Percentiles rank a stretch among this genome's conserved stretches.
These are phyloP conservation scores for Ulmus americana DNA, from an alignment of 331 rosid genomes.

Conservation along the genomic window DNA sequence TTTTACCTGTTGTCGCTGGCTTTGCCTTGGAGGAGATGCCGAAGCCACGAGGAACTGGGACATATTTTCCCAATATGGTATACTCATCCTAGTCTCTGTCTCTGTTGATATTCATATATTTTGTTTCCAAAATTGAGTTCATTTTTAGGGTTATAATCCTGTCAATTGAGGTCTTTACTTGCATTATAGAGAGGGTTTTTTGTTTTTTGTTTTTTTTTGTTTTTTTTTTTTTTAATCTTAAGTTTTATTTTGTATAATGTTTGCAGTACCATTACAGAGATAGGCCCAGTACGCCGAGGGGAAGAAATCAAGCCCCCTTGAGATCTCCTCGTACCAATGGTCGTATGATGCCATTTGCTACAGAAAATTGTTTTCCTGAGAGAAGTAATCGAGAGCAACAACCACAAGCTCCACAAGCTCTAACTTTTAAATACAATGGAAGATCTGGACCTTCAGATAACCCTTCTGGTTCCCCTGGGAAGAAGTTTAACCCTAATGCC, in stretches of 20 bases:
- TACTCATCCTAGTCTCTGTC: constrained; percentile 21
- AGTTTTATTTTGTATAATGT: constrained; percentile 11
- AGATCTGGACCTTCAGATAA: constrained; percentile 18
- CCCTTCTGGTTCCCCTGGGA: constrained; percentile 25
- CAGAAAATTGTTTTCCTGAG: constrained; percentile 31
- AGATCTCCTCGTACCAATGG: constrained; percentile 42
- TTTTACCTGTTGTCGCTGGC: constrained; percentile 26
- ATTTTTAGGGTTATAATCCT: neutral
- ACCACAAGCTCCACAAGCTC: constrained; percentile 26
- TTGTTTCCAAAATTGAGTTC: constrained; percentile 6
- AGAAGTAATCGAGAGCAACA: constrained; percentile 24
- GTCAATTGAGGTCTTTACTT: neutral
- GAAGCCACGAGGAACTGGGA: constrained; percentile 45
- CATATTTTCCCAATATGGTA: constrained; percentile 47
- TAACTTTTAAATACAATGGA: constrained; percentile 14
- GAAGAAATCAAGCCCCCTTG: constrained; percentile 31
- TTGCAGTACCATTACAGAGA: constrained; percentile 44
- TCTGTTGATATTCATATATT: constrained; percentile 1
- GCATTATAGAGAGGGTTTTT: constrained; percentile 14
- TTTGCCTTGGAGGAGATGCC: constrained; percentile 36
- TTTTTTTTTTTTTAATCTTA: too few relatives aligned
- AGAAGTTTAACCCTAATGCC: constrained; percentile 17
- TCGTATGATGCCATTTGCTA: constrained; percentile 16
- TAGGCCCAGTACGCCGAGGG: constrained; percentile 35
- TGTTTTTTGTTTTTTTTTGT: too few relatives aligned